Base-by-base conservation (phyloP, 495 filamentous ascomycete genomes). In the Astrocystis sublimbata region DNA sequence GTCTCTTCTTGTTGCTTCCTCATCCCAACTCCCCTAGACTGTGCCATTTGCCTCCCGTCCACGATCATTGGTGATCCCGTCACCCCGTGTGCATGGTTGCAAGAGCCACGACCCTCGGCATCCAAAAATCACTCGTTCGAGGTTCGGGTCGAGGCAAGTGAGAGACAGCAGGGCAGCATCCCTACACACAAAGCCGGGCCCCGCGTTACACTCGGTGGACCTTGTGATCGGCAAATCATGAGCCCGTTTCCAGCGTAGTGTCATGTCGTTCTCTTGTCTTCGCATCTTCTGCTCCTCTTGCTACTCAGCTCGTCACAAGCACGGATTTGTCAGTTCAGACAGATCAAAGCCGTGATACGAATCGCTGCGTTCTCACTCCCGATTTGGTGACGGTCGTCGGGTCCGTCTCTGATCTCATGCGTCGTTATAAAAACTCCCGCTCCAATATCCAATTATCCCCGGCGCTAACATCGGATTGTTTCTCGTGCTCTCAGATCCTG, bases 161-260 rank as follows among this genome's bases (percentile, higher is more conserved):
- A 33, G 40, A 13, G 54, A 45, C 33, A 12, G 28, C 3, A 17
- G 3, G 15, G 42, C 15, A 47, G 46, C n/a, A 10, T 28, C 24
- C 13, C 35, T 41, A 8, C 31, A 17, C n/a, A 42, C 30, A 24
- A 59, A 23, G 43, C 33, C 56, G 42, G 56, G 42, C 41, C 51
- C 55, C 41, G 41, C 41, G 28, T 58, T 47, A 26, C 55, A 31
- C 17, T 35, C 40, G 10, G 42, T 24, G 55, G 41, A 30, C 21
- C 56, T 59, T 59, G 42, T 59, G 56, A 59, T 59, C 43, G 28
- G 24, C 56, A 38, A 6, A 36, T 58, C 28, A 47, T 49, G 42
- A 46, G 55, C 42, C 43, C 36, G 28, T 36, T 46, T 56, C 15
- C 53, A 43, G 23, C 53, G 23, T 56, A 43, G 38, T 19, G 38